These are phyloP conservation scores for Clonostachys byssicola DNA, from an alignment of 2,329 filamentous ascomycete species.

Conservation along the genomic window DNA sequence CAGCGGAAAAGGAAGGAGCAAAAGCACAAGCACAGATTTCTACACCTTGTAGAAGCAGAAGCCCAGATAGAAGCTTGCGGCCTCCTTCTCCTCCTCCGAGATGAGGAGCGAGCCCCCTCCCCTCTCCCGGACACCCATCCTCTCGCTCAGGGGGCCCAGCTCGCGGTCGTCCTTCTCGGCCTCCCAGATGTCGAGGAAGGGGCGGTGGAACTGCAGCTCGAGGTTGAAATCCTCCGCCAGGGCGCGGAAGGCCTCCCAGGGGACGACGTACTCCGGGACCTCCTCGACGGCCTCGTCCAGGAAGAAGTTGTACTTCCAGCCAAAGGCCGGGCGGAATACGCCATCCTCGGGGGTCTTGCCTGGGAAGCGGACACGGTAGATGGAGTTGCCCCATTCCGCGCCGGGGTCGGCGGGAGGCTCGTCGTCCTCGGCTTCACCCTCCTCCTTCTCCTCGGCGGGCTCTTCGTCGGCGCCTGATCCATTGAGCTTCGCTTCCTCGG, in stretches of 20 bases:
- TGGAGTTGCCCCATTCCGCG: constrained; percentile 87
- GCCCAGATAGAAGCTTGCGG: constrained; percentile 84
- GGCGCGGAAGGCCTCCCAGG: constrained; percentile 95
- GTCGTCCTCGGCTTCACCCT: constrained; percentile 35
- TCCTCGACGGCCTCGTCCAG: constrained; percentile 94
- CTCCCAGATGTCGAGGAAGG: constrained; percentile 88
- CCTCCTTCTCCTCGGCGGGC: constrained; percentile 22
- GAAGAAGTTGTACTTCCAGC: constrained; percentile 98
- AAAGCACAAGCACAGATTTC: background rate
- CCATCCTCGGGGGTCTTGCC: constrained; percentile 80
- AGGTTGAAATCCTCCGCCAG: constrained; percentile 96
- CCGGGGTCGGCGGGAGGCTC: constrained; percentile 60
- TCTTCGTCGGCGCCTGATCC: constrained; percentile 22
- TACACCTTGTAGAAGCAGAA: constrained; percentile 97
- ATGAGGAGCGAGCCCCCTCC: constrained; percentile 65
- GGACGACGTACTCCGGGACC: constrained; percentile 95
- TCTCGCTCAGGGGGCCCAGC: constrained; percentile 80
- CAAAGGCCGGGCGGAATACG: constrained; percentile 88
- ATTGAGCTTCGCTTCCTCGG: constrained; percentile 28
- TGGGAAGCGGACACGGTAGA: constrained; percentile 88
- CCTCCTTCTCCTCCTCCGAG: constrained; percentile 85
- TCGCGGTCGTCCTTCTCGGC: constrained; percentile 82
- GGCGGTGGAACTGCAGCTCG: constrained; percentile 89
- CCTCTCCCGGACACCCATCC: constrained; percentile 87
- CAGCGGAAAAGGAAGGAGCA: too few relatives aligned